Conservation (phyloP, 108 stramenopile genomes). For the Cyclotella sp. region DNA sequence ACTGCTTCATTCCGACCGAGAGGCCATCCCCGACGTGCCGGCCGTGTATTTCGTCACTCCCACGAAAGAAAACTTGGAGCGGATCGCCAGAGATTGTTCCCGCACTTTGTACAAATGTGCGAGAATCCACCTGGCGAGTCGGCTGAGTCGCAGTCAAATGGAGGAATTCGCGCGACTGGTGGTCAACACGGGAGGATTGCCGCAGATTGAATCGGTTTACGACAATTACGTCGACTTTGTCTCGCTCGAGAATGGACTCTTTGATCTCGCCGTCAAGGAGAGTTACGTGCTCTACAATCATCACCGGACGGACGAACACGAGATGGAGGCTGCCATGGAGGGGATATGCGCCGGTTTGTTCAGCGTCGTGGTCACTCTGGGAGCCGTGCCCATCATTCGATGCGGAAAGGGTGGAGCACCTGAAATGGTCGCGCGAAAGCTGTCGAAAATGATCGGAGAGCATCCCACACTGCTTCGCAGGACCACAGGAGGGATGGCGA, state of each 20-base stretch:
- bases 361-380: slow-evolving; percentile 89
- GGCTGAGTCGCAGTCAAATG: slow-evolving; percentile 91
- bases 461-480: slow-evolving; percentile 74
- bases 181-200: slow-evolving; percentile 83
- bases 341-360: slow-evolving; percentile 90
- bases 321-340: slow-evolving; percentile 87
- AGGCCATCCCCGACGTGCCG: slow-evolving; percentile 96
- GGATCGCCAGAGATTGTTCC: slow-evolving; percentile 90
- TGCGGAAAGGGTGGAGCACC: slow-evolving; percentile 93
- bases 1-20: slow-evolving; percentile 85
- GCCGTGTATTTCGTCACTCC: slow-evolving; percentile 97
- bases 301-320: slow-evolving; percentile 78
- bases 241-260: slow-evolving; percentile 88
- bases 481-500: slow-evolving; percentile 10
- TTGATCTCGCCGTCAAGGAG: slow-evolving; percentile 80
- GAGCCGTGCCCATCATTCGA: slow-evolving; percentile 92
- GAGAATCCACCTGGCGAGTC: slow-evolving; percentile 88
- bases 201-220: slow-evolving; percentile 80
- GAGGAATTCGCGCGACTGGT: slow-evolving; percentile 93
- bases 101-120: slow-evolving; percentile 77
- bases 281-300: slow-evolving; percentile 91
- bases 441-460: slow-evolving; percentile 85
- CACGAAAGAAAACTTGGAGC: slow-evolving; percentile 88
- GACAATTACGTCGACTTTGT: slow-evolving; percentile 97
- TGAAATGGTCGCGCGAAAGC: slow-evolving; percentile 95